Conservation (phyloP, 2,329 filamentous ascomycete species). For the Fusarium nematophilum region DNA sequence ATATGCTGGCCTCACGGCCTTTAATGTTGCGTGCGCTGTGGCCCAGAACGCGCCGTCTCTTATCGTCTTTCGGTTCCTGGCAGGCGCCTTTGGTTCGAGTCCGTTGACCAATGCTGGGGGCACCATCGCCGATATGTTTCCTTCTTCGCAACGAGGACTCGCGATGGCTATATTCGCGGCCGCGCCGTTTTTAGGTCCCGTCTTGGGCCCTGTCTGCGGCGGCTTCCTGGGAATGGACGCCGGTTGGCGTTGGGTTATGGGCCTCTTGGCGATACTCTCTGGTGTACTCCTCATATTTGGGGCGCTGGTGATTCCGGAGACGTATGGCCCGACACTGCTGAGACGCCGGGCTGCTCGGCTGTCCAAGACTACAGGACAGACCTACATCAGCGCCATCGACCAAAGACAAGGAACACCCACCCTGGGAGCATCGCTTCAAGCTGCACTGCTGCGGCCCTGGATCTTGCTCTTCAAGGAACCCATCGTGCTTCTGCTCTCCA, state of each 20-base stretch:
- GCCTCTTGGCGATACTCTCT: conserved; percentile 78
- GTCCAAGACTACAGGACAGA: no score
- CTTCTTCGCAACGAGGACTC: conserved; percentile 79
- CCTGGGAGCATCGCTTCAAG: conserved; percentile 62
- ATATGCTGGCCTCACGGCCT: conserved; percentile 75
- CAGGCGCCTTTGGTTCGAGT: conserved; percentile 81
- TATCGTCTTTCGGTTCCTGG: conserved; percentile 76
- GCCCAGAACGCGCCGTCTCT: conserved; percentile 77
- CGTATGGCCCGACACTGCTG: conserved; percentile 81
- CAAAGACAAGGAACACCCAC: neutral
- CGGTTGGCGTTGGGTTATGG: conserved; percentile 84
- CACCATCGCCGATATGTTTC: conserved; percentile 81
- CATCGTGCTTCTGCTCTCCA: conserved; percentile 80
- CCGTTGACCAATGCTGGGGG: conserved; percentile 85
- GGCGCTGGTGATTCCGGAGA: conserved; percentile 84
- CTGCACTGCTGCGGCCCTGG: conserved; percentile 76
- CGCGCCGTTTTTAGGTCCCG: conserved; percentile 77
- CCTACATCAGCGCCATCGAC: neutral
- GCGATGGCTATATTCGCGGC: conserved; percentile 84
- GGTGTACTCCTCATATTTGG: conserved; percentile 75
- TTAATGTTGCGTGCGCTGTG: conserved; percentile 79
- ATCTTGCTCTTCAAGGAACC: conserved; percentile 78
- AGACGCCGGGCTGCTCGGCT: neutral
- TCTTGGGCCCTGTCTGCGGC: conserved; percentile 62
- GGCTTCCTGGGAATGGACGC: conserved; percentile 72